Evolutionary conservation across 768 basidiomycete species (phyloP).

Genomic region (Collybiopsis confluens): DNA sequence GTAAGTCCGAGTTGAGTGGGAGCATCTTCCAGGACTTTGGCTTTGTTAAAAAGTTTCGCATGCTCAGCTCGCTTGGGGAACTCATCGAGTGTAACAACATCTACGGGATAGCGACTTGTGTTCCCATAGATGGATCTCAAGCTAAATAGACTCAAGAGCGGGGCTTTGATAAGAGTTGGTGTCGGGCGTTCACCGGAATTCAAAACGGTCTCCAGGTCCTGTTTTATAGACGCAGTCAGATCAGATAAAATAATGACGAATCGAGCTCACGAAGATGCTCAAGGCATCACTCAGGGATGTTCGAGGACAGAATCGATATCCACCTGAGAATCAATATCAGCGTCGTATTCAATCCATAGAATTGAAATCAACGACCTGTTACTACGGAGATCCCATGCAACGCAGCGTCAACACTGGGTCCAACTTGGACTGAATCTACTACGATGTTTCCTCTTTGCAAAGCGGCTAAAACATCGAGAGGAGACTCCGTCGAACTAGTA

Average conservation of each 20-base stretch:
- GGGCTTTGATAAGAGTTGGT: conserved; percentile 5
- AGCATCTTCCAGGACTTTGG: conserved; percentile 13
- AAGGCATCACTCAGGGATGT: conserved; percentile 24
- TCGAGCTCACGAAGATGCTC: conserved; percentile 22
- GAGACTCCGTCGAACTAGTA: conserved; percentile 15
- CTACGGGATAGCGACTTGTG: conserved; percentile 12
- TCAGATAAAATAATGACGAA: not conserved
- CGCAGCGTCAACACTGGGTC: conserved; percentile 10
- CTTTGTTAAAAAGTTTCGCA: conserved; percentile 14
- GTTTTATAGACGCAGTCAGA: conserved; percentile 14
- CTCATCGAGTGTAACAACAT: conserved; percentile 19
- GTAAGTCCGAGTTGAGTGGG: not conserved
- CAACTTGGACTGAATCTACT: conserved; percentile 27
- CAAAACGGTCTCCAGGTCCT: conserved; percentile 28
- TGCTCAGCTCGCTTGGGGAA: conserved; percentile 22
- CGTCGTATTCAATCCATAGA: not conserved
- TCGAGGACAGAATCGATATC: conserved; percentile 23
- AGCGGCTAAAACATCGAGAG: conserved; percentile 17
- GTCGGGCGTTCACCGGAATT: conserved; percentile 20
- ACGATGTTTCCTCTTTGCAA: conserved; percentile 16
- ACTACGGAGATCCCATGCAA: conserved; percentile 24
- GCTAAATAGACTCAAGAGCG: not conserved
- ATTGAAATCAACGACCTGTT: conserved; percentile 15
- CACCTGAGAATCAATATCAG: conserved; percentile 14
- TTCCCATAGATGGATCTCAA: conserved; percentile 10